Evolutionary conservation across 2,329 filamentous ascomycete genomes (phyloP).

Genomic region (Fusarium succisae): DNA sequence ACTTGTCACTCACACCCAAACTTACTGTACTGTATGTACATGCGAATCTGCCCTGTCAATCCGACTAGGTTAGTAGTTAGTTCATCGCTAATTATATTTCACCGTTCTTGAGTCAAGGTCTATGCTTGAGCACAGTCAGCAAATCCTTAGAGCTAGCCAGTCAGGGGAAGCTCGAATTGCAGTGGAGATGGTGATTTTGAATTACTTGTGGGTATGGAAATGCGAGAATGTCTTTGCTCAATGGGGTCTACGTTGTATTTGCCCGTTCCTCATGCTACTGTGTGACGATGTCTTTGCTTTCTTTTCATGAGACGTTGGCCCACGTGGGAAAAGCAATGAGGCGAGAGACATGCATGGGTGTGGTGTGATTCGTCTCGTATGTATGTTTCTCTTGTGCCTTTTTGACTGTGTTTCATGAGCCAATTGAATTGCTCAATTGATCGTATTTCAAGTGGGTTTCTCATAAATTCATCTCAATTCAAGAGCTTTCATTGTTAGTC

Average conservation of each 20-base stretch:
- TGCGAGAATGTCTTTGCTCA: background rate
- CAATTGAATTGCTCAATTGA: background rate
- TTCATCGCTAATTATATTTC: conserved; percentile 7
- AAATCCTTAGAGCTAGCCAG: background rate
- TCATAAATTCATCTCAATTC: background rate
- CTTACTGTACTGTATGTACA: background rate
- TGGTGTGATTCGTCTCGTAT: conserved; percentile 5
- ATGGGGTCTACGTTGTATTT: background rate
- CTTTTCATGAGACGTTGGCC: conserved; percentile 6
- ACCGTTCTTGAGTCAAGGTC: conserved; percentile 17
- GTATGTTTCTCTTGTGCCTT: background rate
- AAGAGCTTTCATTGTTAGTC: conserved; percentile 1
- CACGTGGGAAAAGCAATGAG: conserved; percentile 20
- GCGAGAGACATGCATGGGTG: background rate
- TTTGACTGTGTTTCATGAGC: background rate
- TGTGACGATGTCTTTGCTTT: conserved; percentile 17
- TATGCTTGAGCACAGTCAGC: conserved; percentile 1
- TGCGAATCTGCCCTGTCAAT: conserved; percentile 7
- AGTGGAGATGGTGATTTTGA: conserved; percentile 5
- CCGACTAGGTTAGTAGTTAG: background rate
- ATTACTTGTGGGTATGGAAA: conserved; percentile 16
- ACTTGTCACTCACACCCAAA: background rate
- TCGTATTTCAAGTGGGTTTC: conserved; percentile 3
- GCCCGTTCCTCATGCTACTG: background rate
- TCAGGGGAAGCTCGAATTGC: conserved; percentile 12